Conservation (phyloP, 768 basidiomycete species). For the Boletus patriciae region DNA sequence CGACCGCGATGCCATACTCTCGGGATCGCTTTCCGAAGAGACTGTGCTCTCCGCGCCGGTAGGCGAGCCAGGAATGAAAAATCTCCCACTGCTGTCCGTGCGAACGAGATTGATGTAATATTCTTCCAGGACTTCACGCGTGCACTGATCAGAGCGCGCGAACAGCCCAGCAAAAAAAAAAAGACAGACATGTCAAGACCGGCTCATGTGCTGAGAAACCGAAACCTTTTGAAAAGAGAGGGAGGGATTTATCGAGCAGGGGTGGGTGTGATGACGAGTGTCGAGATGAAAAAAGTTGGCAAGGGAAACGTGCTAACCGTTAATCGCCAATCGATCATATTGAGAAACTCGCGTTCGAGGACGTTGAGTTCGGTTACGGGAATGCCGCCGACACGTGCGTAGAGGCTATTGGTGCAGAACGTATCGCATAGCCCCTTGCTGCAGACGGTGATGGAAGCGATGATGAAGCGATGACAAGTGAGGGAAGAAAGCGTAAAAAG, state of each 20-base stretch:
- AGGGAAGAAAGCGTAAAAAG: slow-evolving; percentile 92
- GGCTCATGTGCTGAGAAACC: slow-evolving; percentile 10
- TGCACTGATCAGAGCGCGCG: slow-evolving; percentile 56
- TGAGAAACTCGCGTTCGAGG: slow-evolving; percentile 91
- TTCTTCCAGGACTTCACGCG: slow-evolving; percentile 84
- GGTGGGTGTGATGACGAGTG: slow-evolving; percentile 6
- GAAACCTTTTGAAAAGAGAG: background rate
- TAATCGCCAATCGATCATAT: slow-evolving; percentile 90
- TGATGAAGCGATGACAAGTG: slow-evolving; percentile 97
- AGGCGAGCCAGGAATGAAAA: slow-evolving; percentile 48
- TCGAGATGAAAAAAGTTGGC: slow-evolving; percentile 5
- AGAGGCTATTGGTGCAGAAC: slow-evolving; percentile 92
- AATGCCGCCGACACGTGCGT: slow-evolving; percentile 96
- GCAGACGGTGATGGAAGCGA: slow-evolving; percentile 88
- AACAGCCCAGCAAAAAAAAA: slow-evolving; percentile 5
- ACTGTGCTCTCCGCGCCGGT: slow-evolving; percentile 42
- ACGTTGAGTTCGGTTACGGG: slow-evolving; percentile 88
- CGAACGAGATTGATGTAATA: slow-evolving; percentile 94
- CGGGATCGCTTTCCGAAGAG: slow-evolving; percentile 55
- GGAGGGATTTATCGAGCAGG: background rate
- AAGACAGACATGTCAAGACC: slow-evolving; percentile 23
- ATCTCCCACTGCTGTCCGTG: slow-evolving; percentile 69
- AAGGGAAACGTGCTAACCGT: slow-evolving; percentile 64
- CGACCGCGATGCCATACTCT: slow-evolving; percentile 51
- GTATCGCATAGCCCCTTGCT: slow-evolving; percentile 95